phyloP scores from a whole-genome alignment of 768 basidiomycete genomes.

The Epithele typhae region DNA sequence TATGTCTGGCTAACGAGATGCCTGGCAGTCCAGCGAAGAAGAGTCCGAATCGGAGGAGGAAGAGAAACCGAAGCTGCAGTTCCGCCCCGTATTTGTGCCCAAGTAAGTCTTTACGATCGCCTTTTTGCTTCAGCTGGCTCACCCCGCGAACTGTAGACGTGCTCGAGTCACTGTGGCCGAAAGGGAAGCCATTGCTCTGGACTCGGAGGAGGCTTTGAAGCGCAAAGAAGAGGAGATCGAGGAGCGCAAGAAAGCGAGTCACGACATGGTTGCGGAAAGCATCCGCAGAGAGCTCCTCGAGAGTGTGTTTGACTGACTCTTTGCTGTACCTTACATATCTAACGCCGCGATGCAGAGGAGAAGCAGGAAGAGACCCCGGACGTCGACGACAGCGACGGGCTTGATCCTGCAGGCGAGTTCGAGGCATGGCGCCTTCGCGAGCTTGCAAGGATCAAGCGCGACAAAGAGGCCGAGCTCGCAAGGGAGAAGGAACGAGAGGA shows the following conservation, averaged over 20 bases:
- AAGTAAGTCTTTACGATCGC: conserved; percentile 56
- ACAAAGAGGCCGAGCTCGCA: conserved; percentile 82
- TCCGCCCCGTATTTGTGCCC: conserved; percentile 91
- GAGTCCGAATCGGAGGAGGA: conserved; percentile 72
- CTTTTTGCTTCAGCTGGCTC: not conserved
- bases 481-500: conserved; percentile 87
- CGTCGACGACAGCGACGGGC: conserved; percentile 91
- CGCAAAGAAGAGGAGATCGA: conserved; percentile 73
- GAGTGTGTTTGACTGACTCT: too few species aligned
- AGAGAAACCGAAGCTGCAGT: conserved; percentile 67
- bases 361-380: conserved; percentile 81
- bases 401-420: conserved; percentile 87
- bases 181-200: conserved; percentile 59
- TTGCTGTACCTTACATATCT: not conserved
- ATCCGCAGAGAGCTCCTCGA: conserved; percentile 88
- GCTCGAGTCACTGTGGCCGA: conserved; percentile 71
- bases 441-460: conserved; percentile 86
- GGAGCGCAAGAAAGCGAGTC: conserved; percentile 82
- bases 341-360: conserved; percentile 59
- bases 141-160: conserved; percentile 42
- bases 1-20: conserved; percentile 10
- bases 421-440: conserved; percentile 96
- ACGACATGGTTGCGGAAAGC: conserved; percentile 91
- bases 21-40: conserved; percentile 74
- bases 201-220: conserved; percentile 70